Base-by-base conservation (phyloP, 139 green algal genomes). In the Deuterostichococcus epilithicus region DNA sequence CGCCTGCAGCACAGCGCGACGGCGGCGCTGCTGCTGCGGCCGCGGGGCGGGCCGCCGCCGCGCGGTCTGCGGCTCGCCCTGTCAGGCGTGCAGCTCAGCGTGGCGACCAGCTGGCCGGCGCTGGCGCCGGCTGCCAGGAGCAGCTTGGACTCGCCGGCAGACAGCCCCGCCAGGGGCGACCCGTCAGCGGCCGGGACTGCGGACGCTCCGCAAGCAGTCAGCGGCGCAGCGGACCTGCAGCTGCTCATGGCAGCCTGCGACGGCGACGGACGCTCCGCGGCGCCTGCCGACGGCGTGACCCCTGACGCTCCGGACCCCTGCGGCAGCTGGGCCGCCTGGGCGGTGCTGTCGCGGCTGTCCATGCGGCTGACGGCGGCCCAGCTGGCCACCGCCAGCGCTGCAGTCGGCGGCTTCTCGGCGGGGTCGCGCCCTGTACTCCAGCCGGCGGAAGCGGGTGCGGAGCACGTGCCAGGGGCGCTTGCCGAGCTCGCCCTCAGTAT, bases 341-440 rank as follows among this genome's bases (percentile, higher is more conserved):
- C 52, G 52, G 52, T 63, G 13, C 33, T 78, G 15, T 70, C 69
- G 30, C 71, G 60, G 1, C 15, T 73, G 26, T 44, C 70, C 44
- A 30, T 74, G 32, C 66, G 68, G 18, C 58, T 82, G 30, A 70
- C 80, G 34, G 80, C 52, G 13, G 10, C 44, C 6, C 80, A 85
- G 68, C 45, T 73, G 5, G 80, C 80, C 15, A 45, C 74, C 2
- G 10, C 79, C 23, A 33, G 37, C 13, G 72, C 77, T 6, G 69
- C 42, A 2, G 47, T 45, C 30, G 34, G 33, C 1, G 72, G 34
- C 5, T 30, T 70, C 0, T 52, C 66, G 1, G 42, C 72, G 28
- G 76, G 82, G 36, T 42, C 60, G 6, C 33, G 5, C 35, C n/a
- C 58, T 28, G 18, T 28, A 23, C 13, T 63, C 10, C 52, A 68